phyloP scores from a whole-genome alignment of 2,329 filamentous ascomycete genomes.

The Blastomyces parvus region DNA sequence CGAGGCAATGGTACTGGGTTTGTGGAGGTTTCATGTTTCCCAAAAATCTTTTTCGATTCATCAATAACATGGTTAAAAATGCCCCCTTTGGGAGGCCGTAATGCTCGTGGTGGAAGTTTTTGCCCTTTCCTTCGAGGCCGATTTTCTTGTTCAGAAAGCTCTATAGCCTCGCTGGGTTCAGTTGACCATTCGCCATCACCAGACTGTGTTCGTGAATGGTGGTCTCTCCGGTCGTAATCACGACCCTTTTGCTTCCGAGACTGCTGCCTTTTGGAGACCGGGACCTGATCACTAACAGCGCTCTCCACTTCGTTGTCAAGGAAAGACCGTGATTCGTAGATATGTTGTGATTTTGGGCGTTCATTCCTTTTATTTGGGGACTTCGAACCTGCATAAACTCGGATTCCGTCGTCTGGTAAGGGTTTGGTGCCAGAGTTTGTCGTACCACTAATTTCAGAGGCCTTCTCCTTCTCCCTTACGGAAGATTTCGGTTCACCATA shows the following conservation, averaged over 20 bases:
- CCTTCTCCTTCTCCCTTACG: conserved; percentile 22
- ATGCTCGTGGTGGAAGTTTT: conserved; percentile 16
- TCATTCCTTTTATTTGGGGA: conserved; percentile 14
- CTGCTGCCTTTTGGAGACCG: background rate
- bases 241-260: background rate
- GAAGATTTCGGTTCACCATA: conserved; percentile 20
- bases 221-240: conserved; percentile 15
- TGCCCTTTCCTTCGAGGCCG: conserved; percentile 26
- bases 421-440: background rate
- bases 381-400: conserved; percentile 20
- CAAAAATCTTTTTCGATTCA: conserved; percentile 38
- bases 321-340: background rate
- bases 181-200: conserved; percentile 28
- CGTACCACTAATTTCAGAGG: conserved; percentile 19
- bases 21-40: conserved; percentile 28
- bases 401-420: conserved; percentile 22
- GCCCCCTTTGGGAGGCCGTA: conserved; percentile 32
- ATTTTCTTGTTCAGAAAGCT: conserved; percentile 33
- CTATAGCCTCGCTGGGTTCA: conserved; percentile 27
- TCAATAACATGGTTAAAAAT: conserved; percentile 37
- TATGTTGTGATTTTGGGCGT: background rate
- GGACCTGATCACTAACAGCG: background rate
- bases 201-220: conserved; percentile 21
- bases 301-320: background rate
- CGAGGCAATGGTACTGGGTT: conserved; percentile 31